Base-by-base conservation (phyloP, 345 rosid genomes). In the Citrus maxima region DNA sequence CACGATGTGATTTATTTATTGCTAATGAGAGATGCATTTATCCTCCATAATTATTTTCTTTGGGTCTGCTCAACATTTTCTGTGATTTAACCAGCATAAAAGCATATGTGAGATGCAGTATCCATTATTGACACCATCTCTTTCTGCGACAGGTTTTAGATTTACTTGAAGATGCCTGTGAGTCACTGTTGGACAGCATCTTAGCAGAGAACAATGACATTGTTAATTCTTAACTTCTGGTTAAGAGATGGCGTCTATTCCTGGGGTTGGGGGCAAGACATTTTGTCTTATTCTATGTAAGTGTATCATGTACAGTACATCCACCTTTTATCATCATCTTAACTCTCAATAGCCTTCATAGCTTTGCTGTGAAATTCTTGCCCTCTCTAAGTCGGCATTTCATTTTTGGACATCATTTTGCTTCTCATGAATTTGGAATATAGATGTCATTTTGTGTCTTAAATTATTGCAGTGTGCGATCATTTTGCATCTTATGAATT, bases 121-220 rank as follows among this genome's bases (percentile, higher is more conserved):
- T 13, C 66, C 25, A 9, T 5, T 30, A 21, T 74, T 71, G 56
- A 68, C 21, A 13, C 18, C 51, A 21, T 82, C 51, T 73, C 24
- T 64, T 58, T 22, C 14, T 51, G 77, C 64, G 30, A 28, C 86
- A 95, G 98, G 99, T 93, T 67, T 76, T 95, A 80, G 93, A 95
- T 82, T 67, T 93, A 80, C 98, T 93, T 77, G 97, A 91, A 83
- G 99, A 95, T 88, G 97, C 96, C 10, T 95, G 98, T 67, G 95
- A 87, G 79, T 93, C 98, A 18, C 80, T 93, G 91, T 77, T 95
- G 84, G 97, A 95, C 82, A 89, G 88, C 86, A 86, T 95, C 72
- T 66, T 84, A 82, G 86, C 88, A 0, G 87, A 82, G 81, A 86
- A 86, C 73, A 77, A 74, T 28, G 42, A 72, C 67, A 76, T 82